Conservation (phyloP, 768 basidiomycete genomes). For the Lentinula guzmanii region DNA sequence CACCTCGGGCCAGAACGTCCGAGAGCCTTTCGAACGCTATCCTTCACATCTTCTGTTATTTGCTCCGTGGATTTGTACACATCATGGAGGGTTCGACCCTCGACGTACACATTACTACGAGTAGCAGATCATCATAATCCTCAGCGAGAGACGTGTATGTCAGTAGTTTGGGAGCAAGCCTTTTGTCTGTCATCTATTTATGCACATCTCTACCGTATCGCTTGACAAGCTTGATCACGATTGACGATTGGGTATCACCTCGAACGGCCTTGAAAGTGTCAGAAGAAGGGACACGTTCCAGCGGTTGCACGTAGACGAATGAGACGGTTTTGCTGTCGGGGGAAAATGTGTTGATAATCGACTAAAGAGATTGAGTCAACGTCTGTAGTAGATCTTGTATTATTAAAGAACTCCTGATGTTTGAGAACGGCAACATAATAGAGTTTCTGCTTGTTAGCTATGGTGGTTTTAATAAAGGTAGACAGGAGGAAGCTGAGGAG, state of each 20-base stretch:
- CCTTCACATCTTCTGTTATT: neutral
- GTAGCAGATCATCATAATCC: conserved; percentile 10
- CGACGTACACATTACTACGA: conserved; percentile 25
- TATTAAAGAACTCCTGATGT: too few species aligned
- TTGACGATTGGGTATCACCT: conserved; percentile 1
- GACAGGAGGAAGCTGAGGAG: too few species aligned
- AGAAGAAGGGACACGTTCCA: conserved; percentile 14
- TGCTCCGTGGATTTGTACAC: neutral
- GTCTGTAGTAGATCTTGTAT: too few species aligned
- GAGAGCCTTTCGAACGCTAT: neutral
- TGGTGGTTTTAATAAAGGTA: too few species aligned
- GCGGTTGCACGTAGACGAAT: conserved; percentile 16
- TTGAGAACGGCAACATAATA: too few species aligned
- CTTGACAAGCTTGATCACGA: conserved; percentile 28
- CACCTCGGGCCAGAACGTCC: neutral
- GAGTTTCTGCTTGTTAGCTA: too few species aligned
- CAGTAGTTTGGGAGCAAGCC: conserved; percentile 17
- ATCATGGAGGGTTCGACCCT: conserved; percentile 8
- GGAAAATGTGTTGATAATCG: conserved; percentile 9
- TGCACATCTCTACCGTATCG: conserved; percentile 21
- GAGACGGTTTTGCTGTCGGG: neutral
- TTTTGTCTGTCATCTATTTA: conserved; percentile 13
- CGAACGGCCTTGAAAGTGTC: conserved; percentile 16
- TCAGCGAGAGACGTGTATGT: conserved; percentile 13
- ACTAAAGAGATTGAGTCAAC: neutral